These are phyloP conservation scores for Zizania palustris DNA, from an alignment of 202 grass and related monocot genomes.

Conservation along the genomic window DNA sequence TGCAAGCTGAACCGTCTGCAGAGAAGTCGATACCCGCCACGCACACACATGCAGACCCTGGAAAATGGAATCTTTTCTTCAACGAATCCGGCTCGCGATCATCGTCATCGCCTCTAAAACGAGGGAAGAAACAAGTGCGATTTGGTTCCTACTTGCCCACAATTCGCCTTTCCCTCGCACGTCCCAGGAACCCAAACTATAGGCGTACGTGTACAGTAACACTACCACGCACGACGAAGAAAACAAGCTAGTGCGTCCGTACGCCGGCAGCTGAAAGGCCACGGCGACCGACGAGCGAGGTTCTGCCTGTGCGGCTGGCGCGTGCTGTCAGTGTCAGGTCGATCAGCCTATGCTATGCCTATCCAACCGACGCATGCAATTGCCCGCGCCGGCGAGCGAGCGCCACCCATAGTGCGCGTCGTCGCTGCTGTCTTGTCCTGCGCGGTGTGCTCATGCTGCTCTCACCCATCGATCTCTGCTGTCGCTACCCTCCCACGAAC, in stretches of 20 bases:
- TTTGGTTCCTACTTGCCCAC: not conserved
- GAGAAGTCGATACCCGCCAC: not conserved
- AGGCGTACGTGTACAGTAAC: no score
- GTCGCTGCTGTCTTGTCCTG: slow-evolving; percentile 29
- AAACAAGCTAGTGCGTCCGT: not conserved
- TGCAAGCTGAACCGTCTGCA: not conserved
- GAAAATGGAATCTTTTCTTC: not conserved
- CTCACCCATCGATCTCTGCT: no score
- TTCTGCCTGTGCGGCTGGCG: slow-evolving; percentile 11
- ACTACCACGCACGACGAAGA: no score
- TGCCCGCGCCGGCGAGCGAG: not conserved
- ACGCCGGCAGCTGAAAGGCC: slow-evolving; percentile 20
- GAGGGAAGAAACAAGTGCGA: not conserved
- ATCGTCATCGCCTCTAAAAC: not conserved
- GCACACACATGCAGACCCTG: not conserved
- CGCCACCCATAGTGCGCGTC: slow-evolving; percentile 51
- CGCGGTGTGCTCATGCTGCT: no score
- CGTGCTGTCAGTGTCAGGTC: slow-evolving; percentile 1
- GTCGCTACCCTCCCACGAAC: no score
- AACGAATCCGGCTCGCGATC: not conserved
- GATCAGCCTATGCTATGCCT: no score
- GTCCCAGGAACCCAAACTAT: not conserved
- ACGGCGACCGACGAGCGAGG: not conserved
- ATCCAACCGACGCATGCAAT: not conserved
- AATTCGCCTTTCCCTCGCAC: not conserved